Base-by-base conservation (phyloP, 169 alveolate species). In the Eimeria tenella region DNA sequence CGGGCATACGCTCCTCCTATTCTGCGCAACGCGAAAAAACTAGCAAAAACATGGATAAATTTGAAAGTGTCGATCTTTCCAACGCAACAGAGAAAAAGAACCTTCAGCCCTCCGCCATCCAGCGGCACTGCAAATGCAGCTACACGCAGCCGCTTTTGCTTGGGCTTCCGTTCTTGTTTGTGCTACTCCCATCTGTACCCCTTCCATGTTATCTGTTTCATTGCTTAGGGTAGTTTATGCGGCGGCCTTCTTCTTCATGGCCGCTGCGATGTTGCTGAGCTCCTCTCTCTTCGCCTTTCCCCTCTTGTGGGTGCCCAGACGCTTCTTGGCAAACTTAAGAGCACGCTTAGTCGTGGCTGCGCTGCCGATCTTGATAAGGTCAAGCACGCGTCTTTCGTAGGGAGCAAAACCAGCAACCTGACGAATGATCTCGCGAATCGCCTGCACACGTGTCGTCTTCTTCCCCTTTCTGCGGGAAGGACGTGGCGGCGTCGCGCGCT, bases 261-360 rank as follows among this genome's bases (percentile, higher is more conserved):
- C 93, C 5, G 89, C 86, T 23, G 71, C 92, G 17, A 79, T 90
- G 55, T 94, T 60, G 42, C 74, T 56, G 90, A 94, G 68, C 75
- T 94, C 96, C 95, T 86, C 86, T 95, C 99, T 97, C 98, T 99
- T 99, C 86, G 97, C 98, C 97, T 98, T 98, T 77, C 99, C 99
- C 96, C 99, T 98, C 96, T 98, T 97, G 96, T 99, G 99, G 71
- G 99, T 99, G 53, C 99, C 99, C 96, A 99, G 98, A 95, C 99
- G 98, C 96, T 98, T 98, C 98, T 99, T 99, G 86, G 99, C 99
- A 87, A 99, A 96, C 98, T 98, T 99, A 93, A 98, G 97, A 52
- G 99, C 99, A 90, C 99, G 98, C 98, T 99, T 99, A 94, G 97
- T 97, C 70, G 99, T 98, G 94, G 99, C 97, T n/a, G 99, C 98